Evolutionary conservation across 768 basidiomycete genomes (phyloP).

Genomic region (Suillus discolor): DNA sequence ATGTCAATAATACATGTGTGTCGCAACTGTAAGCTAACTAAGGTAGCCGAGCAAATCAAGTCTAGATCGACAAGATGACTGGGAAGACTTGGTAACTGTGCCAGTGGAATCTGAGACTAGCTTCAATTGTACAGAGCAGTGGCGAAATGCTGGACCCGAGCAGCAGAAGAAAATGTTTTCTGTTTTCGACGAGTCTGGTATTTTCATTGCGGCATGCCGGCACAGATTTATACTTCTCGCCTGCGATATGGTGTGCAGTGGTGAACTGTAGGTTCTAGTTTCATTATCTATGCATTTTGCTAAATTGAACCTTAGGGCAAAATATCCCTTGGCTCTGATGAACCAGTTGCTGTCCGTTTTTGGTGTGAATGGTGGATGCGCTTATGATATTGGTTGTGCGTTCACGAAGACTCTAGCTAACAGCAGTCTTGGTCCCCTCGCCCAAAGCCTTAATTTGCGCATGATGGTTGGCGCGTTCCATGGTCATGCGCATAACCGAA

Average conservation of each 20-base stretch:
- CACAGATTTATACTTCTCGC: not conserved
- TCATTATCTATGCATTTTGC: not conserved
- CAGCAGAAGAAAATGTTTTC: constrained; percentile 7
- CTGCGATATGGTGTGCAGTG: constrained; percentile 5
- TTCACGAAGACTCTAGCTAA: too few species aligned
- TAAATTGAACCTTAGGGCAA: not conserved
- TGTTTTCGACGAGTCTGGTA: constrained; percentile 2
- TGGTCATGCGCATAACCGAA: too few species aligned
- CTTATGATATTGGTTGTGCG: too few species aligned
- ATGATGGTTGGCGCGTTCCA: too few species aligned
- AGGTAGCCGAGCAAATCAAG: not conserved
- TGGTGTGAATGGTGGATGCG: too few species aligned
- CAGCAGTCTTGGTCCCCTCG: too few species aligned
- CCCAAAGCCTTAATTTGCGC: too few species aligned
- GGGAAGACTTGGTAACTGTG: not conserved
- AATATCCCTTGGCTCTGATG: too few species aligned
- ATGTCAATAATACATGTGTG: not conserved
- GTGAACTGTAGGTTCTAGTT: not conserved
- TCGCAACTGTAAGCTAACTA: not conserved
- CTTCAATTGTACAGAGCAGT: not conserved
- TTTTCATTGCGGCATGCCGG: not conserved
- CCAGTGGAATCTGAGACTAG: not conserved
- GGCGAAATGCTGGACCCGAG: not conserved
- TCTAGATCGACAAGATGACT: not conserved
- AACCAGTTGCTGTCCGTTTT: too few species aligned